Percentiles rank a stretch among this genome's conserved stretches.
Evolutionary conservation across 139 green algal species (phyloP).

Genomic region (Haematococcus lacustris): DNA sequence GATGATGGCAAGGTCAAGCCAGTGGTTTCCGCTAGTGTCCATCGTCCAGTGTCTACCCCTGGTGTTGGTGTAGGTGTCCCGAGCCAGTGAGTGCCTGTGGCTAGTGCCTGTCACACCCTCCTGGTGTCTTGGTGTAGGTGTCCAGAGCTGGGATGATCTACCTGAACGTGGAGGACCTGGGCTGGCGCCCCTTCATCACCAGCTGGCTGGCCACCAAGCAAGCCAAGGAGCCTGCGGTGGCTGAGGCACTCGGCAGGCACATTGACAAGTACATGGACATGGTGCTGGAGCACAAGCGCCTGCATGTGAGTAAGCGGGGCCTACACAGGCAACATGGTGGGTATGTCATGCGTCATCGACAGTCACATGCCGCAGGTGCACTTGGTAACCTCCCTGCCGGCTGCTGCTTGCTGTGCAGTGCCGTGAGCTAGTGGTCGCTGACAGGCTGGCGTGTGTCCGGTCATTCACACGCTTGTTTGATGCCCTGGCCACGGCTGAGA

Average conservation of each 20-base stretch:
- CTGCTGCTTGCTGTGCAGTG: no score
- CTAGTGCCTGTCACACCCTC: background rate
- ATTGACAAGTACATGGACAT: slow-evolving; percentile 73
- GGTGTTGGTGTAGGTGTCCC: no score
- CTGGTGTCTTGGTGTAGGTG: slow-evolving; percentile 20
- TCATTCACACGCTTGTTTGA: slow-evolving; percentile 70
- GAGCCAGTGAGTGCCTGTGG: no score
- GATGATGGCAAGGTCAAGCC: no score
- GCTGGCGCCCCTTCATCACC: slow-evolving; percentile 63
- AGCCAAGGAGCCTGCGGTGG: slow-evolving; percentile 7
- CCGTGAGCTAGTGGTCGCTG: slow-evolving; percentile 62
- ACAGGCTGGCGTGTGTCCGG: slow-evolving; percentile 60
- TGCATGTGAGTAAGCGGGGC: slow-evolving; percentile 51
- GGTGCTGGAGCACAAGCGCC: slow-evolving; percentile 57
- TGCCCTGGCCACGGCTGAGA: slow-evolving; percentile 50
- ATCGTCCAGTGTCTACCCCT: no score
- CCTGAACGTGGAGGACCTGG: slow-evolving; percentile 76
- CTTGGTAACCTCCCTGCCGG: no score
- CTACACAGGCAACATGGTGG: no score
- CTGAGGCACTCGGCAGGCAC: slow-evolving; percentile 42
- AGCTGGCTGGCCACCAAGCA: slow-evolving; percentile 53
- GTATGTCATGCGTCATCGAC: no score
- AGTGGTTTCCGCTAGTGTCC: no score
- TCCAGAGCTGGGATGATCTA: slow-evolving; percentile 78
- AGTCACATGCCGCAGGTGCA: no score